Base-by-base conservation (phyloP, 2,329 filamentous ascomycete species). In the Apiospora sp. region DNA sequence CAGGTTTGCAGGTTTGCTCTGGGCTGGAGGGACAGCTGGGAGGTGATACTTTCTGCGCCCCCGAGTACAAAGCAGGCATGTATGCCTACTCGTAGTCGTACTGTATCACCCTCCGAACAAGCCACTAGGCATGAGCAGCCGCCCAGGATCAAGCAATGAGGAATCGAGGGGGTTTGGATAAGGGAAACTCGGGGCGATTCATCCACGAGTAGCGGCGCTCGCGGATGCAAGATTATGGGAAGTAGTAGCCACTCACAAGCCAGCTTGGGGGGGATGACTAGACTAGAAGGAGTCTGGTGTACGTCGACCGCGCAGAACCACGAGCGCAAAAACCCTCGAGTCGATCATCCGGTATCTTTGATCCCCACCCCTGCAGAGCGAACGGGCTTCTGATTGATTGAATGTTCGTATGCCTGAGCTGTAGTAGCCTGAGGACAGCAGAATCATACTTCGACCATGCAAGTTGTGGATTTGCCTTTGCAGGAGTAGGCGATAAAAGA, bases 391-490 rank as follows among this genome's bases (percentile, higher is more conserved):
- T 61, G 54, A 61, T 61, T 61, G 54, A 61, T 12, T 37, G 54
- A 37, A 37, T 37, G 30, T 61, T 34, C 27, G 30, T n/a, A 61
- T 61, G 54, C 54, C 30, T 61, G 54, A 37, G 19, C 30, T 37
- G 54, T n/a, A 4, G 54, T 61, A 61, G 58, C 58, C 58, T 64
- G 58, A 64, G 58, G 58, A 64, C 58, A 41, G 30, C 58, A 64
- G 58, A n/a, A 64, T 64, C 58, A 64, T n/a, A 64, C 58, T 64
- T 64, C 58, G 58, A 22, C 58, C 58, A 64, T 64, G 58, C 58
- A 64, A 64, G 58, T 12, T 64, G 58, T 64, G 58, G 58, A 22
- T 64, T 64, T 64, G 58, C 34, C 58, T 64, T 64, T 64, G 58
- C 58, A 64, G 34, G 34, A 64, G 41, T 64, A 64, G 58, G 58